Percentiles rank a stretch among this genome's conserved stretches.
Conservation (phyloP, 2,329 filamentous ascomycete species). For the Bipolaris zeicola region DNA sequence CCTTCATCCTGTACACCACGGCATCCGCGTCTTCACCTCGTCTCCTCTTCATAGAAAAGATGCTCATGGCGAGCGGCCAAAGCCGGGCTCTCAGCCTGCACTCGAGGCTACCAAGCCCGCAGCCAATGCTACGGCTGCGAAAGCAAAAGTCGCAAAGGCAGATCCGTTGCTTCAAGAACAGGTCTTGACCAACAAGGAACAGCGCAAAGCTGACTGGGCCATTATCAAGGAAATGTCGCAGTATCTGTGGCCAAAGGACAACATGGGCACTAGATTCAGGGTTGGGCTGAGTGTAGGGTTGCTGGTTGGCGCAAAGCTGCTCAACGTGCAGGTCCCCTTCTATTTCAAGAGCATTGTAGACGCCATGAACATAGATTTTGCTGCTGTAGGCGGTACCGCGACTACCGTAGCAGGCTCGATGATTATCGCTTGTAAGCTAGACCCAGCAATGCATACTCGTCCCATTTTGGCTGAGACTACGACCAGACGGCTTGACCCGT, state of each 20-base stretch:
- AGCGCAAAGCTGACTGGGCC: conserved; percentile 96
- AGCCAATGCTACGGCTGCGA: conserved; percentile 20
- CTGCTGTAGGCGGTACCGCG: conserved; percentile 83
- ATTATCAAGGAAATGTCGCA: conserved; percentile 98
- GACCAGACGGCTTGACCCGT: conserved; percentile 76
- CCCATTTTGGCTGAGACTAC: conserved; percentile 22
- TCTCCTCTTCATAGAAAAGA: conserved; percentile 53
- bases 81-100: conserved; percentile 31
- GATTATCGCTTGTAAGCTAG: conserved; percentile 76
- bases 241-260: conserved; percentile 95
- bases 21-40: conserved; percentile 52
- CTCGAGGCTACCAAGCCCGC: conserved; percentile 30
- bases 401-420: conserved; percentile 88
- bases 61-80: conserved; percentile 44
- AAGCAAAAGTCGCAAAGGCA: conserved; percentile 33
- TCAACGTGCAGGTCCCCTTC: conserved; percentile 98
- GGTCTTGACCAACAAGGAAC: conserved; percentile 75
- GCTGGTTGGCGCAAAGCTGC: conserved; percentile 83
- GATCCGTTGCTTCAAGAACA: conserved; percentile 64
- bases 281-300: conserved; percentile 84
- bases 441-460: conserved; percentile 15
- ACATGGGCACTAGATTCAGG: conserved; percentile 78
- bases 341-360: conserved; percentile 99
- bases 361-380: conserved; percentile 94
- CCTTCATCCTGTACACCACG: conserved; percentile 26